Evolutionary conservation across 1,139 yeast species (phyloP).

Genomic region (Saccharomycopsis hybrid): DNA sequence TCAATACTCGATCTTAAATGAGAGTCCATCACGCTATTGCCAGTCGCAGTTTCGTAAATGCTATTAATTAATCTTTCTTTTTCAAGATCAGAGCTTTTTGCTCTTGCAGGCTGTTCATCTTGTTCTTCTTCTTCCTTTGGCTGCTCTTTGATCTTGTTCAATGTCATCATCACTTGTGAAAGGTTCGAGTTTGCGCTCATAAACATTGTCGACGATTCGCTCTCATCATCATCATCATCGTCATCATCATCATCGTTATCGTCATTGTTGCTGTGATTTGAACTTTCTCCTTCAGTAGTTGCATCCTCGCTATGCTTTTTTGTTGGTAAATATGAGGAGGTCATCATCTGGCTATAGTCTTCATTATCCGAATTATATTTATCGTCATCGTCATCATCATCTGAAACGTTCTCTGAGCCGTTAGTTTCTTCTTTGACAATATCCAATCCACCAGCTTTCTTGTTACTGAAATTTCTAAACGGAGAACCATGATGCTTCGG

Average conservation of each 20-base stretch:
- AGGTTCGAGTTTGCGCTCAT: slow-evolving; percentile 19
- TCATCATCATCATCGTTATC: slow-evolving; percentile 20
- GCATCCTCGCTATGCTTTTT: slow-evolving; percentile 1
- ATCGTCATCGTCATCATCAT: background rate
- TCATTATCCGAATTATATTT: slow-evolving; percentile 11
- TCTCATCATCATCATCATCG: slow-evolving; percentile 21
- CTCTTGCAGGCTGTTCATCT: background rate
- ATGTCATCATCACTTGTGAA: slow-evolving; percentile 16
- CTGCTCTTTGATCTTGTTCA: slow-evolving; percentile 14
- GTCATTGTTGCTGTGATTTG: background rate
- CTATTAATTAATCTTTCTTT: slow-evolving; percentile 13
- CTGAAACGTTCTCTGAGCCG: background rate
- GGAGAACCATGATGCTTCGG: background rate
- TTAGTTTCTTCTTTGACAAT: slow-evolving; percentile 11
- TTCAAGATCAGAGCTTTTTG: slow-evolving; percentile 3
- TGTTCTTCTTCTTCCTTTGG: slow-evolving; percentile 3
- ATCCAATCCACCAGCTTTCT: slow-evolving; percentile 4
- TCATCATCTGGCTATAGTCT: slow-evolving; percentile 12
- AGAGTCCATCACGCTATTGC: background rate
- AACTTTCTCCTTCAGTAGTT: background rate
- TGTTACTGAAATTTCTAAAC: background rate
- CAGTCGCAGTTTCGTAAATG: slow-evolving; percentile 18
- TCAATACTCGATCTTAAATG: slow-evolving; percentile 32
- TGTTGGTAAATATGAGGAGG: slow-evolving; percentile 6
- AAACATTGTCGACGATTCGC: slow-evolving; percentile 18